Evolutionary conservation across 1,284 basidiomycete species (phyloP).

Genomic region (Ceratobasidium sp.): DNA sequence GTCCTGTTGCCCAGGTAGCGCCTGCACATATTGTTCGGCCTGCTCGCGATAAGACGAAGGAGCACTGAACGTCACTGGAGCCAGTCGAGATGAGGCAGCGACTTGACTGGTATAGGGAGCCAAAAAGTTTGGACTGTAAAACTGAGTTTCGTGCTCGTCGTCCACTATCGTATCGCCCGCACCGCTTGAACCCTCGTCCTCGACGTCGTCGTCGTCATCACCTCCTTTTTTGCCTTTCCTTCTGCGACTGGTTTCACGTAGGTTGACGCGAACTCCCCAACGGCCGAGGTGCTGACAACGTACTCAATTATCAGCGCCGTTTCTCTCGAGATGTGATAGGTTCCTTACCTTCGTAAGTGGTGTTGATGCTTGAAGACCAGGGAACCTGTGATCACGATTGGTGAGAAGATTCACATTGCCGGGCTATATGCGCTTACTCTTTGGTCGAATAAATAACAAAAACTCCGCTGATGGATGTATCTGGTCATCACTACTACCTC

Average conservation of each 20-base stretch:
- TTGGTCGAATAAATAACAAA: conserved; percentile 84
- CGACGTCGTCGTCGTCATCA: conserved; percentile 47
- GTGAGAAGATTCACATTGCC: background rate
- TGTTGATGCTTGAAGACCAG: conserved; percentile 77
- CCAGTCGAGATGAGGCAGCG: background rate
- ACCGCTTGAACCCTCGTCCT: conserved; percentile 46
- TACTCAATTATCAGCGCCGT: background rate
- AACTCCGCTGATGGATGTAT: conserved; percentile 60
- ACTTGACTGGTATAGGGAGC: conserved; percentile 18
- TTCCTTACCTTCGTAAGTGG: conserved; percentile 75
- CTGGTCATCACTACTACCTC: background rate
- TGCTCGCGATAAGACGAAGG: conserved; percentile 6
- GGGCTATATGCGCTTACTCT: conserved; percentile 57
- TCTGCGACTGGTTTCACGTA: conserved; percentile 74
- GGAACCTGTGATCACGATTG: conserved; percentile 61
- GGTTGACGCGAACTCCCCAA: conserved; percentile 77
- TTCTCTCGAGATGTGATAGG: background rate
- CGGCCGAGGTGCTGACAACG: conserved; percentile 68
- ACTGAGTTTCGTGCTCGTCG: conserved; percentile 31
- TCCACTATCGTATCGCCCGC: conserved; percentile 39
- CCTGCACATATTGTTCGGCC: background rate
- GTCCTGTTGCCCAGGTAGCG: background rate
- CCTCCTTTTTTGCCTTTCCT: conserved; percentile 39
- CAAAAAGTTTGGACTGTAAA: conserved; percentile 28
- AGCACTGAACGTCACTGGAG: conserved; percentile 14